Conservation (phyloP, 129 eudicot species). For the Gnaphalium uliginosum region DNA sequence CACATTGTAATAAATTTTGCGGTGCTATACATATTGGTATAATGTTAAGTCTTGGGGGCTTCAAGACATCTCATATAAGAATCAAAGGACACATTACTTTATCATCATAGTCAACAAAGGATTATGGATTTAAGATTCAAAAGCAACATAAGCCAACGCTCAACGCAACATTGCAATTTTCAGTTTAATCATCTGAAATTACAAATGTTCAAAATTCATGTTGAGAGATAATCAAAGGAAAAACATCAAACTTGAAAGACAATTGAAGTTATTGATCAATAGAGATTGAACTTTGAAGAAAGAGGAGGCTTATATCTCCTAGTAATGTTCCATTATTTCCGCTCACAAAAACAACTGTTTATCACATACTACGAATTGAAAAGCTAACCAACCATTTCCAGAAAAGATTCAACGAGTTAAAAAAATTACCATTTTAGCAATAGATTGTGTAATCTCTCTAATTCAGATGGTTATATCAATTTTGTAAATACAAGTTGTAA, state of each 20-base stretch:
- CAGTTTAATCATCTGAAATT: not conserved
- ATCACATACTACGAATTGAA: not conserved
- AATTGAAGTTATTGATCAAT: not conserved
- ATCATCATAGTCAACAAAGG: conserved; percentile 3
- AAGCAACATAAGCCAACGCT: not conserved
- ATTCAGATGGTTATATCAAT: not conserved
- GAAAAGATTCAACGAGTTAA: not conserved
- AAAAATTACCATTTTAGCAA: not conserved
- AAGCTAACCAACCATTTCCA: not conserved
- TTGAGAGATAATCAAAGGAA: not conserved
- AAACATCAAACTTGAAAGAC: conserved; percentile 9
- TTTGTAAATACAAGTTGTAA: not conserved
- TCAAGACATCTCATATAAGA: not conserved
- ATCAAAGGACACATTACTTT: not conserved
- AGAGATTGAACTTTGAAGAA: too few relatives aligned
- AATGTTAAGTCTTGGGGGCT: not conserved
- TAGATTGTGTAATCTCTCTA: not conserved
- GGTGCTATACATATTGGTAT: not conserved
- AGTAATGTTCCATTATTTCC: conserved; percentile 2
- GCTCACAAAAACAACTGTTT: not conserved
- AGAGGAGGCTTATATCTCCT: not conserved
- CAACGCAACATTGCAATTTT: not conserved
- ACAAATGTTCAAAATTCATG: not conserved
- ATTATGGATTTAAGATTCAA: not conserved
- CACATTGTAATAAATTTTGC: too few relatives aligned